phyloP scores from a whole-genome alignment of 768 basidiomycete genomes.

The Lentinula boryana region DNA sequence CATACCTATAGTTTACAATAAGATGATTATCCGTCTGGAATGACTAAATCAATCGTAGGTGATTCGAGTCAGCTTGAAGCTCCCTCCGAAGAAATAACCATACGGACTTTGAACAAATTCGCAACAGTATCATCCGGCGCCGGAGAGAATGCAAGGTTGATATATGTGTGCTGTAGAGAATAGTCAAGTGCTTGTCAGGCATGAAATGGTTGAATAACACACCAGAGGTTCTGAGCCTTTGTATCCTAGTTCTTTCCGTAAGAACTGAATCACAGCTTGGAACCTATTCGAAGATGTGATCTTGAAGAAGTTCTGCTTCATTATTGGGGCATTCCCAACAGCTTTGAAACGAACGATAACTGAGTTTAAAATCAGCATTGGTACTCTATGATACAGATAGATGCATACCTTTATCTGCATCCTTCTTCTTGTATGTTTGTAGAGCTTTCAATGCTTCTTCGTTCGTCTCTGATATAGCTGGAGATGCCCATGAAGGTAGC shows the following conservation, averaged over 20 bases:
- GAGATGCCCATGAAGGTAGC: constrained; percentile 24
- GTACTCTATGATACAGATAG: background rate
- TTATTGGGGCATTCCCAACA: constrained; percentile 95
- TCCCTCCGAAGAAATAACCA: background rate
- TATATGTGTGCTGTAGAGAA: constrained; percentile 54
- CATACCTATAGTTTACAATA: constrained; percentile 87
- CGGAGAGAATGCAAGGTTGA: constrained; percentile 73
- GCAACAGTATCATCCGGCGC: constrained; percentile 80
- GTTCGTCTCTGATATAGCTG: constrained; percentile 24
- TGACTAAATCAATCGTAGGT: constrained; percentile 38
- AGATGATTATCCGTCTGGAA: constrained; percentile 85
- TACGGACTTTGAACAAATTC: constrained; percentile 63
- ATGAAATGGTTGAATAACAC: constrained; percentile 17
- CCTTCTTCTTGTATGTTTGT: constrained; percentile 84
- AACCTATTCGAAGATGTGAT: constrained; percentile 93
- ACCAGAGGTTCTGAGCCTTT: constrained; percentile 84
- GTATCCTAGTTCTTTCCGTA: constrained; percentile 86
- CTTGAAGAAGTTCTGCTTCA: constrained; percentile 99
- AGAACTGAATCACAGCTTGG: constrained; percentile 90
- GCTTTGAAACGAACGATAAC: constrained; percentile 98
- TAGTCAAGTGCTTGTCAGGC: constrained; percentile 5
- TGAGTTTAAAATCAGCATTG: constrained; percentile 22
- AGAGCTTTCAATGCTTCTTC: constrained; percentile 64
- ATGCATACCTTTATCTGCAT: constrained; percentile 63
- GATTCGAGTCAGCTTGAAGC: background rate